phyloP scores from a whole-genome alignment of 768 basidiomycete genomes.

The Melanogaster broomeanus region DNA sequence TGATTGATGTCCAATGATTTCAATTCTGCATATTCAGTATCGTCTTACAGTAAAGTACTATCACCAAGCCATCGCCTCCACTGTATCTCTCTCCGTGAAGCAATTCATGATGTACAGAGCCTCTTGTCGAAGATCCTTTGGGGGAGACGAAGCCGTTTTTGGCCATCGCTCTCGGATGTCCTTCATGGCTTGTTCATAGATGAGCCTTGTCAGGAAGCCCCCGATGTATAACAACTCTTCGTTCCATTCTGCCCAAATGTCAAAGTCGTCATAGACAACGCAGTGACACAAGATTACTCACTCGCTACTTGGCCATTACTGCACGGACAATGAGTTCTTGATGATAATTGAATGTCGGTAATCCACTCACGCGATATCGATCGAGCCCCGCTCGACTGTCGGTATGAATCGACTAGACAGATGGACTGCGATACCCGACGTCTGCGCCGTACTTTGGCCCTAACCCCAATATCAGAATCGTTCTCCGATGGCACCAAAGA shows the following conservation, averaged over 20 bases:
- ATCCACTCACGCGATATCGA: conserved; percentile 74
- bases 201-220: conserved; percentile 76
- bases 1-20: too few species aligned
- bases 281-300: conserved; percentile 33
- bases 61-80: too few species aligned
- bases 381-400: conserved; percentile 91
- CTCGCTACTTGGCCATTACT: conserved; percentile 83
- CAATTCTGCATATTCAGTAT: too few species aligned
- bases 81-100: too few species aligned
- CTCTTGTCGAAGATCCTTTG: neutral
- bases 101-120: conserved; percentile 79
- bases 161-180: conserved; percentile 43
- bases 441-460: conserved; percentile 90
- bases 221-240: conserved; percentile 81
- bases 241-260: conserved; percentile 72
- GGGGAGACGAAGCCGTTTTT: neutral
- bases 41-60: too few species aligned
- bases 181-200: conserved; percentile 81
- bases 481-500: neutral
- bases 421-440: conserved; percentile 71
- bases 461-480: conserved; percentile 24
- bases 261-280: neutral
- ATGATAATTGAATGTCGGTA: neutral
- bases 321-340: neutral
- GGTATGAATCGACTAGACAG: conserved; percentile 86